Evolutionary conservation across 2,329 filamentous ascomycete genomes (phyloP).

Genomic region (Aspergillus pseudonomiae): DNA sequence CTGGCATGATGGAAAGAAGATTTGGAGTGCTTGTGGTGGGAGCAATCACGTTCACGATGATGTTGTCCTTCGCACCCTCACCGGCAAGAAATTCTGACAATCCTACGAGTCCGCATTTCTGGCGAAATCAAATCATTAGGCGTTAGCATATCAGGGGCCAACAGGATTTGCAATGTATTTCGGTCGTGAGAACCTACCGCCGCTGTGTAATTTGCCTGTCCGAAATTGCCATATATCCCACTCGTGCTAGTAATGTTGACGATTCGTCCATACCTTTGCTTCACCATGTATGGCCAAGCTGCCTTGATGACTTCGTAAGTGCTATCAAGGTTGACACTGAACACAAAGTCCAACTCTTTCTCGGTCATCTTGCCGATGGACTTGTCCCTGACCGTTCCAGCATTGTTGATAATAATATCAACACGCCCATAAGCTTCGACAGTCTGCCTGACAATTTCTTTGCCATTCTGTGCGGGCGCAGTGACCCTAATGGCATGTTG

Average conservation of each 20-base stretch:
- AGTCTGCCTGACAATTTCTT: neutral
- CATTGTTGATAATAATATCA: slow-evolving; percentile 7
- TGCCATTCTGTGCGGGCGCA: neutral
- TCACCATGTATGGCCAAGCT: slow-evolving; percentile 7
- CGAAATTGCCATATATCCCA: slow-evolving; percentile 1
- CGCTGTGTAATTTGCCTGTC: neutral
- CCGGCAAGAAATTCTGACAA: no score
- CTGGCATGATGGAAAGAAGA: neutral
- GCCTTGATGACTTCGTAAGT: slow-evolving; percentile 6
- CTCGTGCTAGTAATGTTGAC: slow-evolving; percentile 3
- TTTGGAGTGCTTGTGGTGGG: neutral
- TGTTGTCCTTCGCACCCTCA: neutral
- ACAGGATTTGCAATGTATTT: no score
- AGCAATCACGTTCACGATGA: slow-evolving; percentile 2
- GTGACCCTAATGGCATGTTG: no score
- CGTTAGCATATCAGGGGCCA: no score
- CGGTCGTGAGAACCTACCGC: no score
- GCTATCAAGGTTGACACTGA: neutral
- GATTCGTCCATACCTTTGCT: slow-evolving; percentile 4
- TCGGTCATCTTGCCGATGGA: slow-evolving; percentile 1
- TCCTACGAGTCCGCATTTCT: no score
- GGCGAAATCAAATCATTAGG: no score
- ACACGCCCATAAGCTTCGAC: neutral
- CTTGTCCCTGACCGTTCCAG: neutral
- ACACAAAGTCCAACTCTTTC: neutral